phyloP scores from a whole-genome alignment of 225 moss, liverwort and hornwort species.

The Marchantia polymorpha region DNA sequence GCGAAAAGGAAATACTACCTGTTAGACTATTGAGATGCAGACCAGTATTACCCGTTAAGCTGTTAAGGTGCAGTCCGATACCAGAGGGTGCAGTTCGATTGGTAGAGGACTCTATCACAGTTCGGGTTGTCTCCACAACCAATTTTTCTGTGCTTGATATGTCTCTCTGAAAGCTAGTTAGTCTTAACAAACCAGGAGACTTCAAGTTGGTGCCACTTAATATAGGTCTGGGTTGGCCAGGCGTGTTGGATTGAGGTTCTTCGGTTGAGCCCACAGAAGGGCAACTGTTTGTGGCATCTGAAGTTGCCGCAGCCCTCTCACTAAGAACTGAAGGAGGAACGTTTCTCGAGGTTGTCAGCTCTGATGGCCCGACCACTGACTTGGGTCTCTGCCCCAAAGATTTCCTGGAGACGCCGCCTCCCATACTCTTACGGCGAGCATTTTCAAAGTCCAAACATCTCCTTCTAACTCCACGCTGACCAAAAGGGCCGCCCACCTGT shows the following conservation, averaged over 20 bases:
- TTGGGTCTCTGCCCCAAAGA: conserved; percentile 52
- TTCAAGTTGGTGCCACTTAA: conserved; percentile 35
- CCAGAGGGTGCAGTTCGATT: conserved; percentile 49
- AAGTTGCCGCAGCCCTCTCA: conserved; percentile 51
- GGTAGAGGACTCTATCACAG: conserved; percentile 31
- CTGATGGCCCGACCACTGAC: conserved; percentile 48
- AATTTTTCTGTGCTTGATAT: conserved; percentile 20
- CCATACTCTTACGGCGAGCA: conserved; percentile 83
- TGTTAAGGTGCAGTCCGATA: conserved; percentile 84
- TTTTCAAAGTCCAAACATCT: conserved; percentile 92
- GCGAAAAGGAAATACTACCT: conserved; percentile 55
- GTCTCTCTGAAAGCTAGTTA: conserved; percentile 49
- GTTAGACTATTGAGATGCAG: conserved; percentile 81
- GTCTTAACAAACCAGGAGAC: conserved; percentile 49
- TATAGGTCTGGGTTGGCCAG: conserved; percentile 38
- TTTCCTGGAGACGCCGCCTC: conserved; percentile 62
- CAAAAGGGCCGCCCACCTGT: conserved; percentile 47
- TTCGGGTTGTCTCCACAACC: conserved; percentile 26
- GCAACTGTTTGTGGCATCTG: conserved; percentile 61
- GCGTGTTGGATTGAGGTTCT: conserved; percentile 30
- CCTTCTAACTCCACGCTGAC: conserved; percentile 75
- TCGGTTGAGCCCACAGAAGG: conserved; percentile 18
- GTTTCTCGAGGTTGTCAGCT: conserved; percentile 34
- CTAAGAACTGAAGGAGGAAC: conserved; percentile 44
- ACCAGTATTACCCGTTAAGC: conserved; percentile 55